These are phyloP conservation scores for Aspergillus udagawae DNA, from an alignment of 2,329 filamentous ascomycete species.

Conservation along the genomic window DNA sequence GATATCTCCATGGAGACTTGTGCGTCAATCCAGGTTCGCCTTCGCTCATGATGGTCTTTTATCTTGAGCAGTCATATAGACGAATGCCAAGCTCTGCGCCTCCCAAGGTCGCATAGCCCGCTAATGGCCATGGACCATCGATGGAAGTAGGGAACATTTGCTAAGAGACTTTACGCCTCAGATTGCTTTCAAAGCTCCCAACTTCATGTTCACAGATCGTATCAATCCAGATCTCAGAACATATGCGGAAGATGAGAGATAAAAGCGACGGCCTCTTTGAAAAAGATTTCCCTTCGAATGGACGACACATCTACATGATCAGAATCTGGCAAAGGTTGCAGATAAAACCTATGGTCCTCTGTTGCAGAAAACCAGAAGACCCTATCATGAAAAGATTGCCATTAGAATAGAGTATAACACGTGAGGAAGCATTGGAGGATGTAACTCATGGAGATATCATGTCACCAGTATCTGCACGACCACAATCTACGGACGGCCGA, in stretches of 20 bases:
- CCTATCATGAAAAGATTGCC: background rate
- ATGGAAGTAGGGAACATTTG: background rate
- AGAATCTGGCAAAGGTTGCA: background rate
- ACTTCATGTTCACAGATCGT: background rate
- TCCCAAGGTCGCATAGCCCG: background rate
- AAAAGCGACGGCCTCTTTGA: background rate
- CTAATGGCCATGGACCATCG: background rate
- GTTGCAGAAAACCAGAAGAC: background rate
- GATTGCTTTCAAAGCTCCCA: background rate
- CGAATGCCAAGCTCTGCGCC: background rate
- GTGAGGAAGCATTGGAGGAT: slow-evolving; percentile 12
- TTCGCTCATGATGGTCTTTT: background rate
- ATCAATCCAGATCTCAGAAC: too few species aligned
- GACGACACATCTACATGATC: background rate
- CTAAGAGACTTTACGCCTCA: too few species aligned
- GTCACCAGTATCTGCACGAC: slow-evolving; percentile 9
- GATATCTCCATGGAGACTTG: background rate
- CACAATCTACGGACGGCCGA: slow-evolving; percentile 15
- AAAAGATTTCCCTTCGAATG: background rate
- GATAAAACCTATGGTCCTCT: background rate
- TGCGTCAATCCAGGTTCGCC: background rate
- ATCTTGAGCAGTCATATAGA: background rate
- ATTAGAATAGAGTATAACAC: slow-evolving; percentile 8
- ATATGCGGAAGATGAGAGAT: background rate
- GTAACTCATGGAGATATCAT: slow-evolving; percentile 9